Percentiles rank a stretch among this genome's conserved stretches.
phyloP scores from a whole-genome alignment of 2,329 filamentous ascomycete species.

The Trichoderma guizhouense region DNA sequence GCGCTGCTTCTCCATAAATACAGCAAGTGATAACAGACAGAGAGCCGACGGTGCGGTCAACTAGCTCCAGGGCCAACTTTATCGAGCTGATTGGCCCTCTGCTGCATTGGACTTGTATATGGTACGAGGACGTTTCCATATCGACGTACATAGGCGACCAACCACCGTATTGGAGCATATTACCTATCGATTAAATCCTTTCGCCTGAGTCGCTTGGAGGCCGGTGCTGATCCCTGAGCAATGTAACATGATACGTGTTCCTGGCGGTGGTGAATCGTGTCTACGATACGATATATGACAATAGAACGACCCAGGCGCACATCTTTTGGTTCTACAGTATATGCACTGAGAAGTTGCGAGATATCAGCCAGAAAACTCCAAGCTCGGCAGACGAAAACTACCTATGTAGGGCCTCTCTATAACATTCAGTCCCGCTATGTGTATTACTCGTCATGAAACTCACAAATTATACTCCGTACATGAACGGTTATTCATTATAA shows the following conservation, averaged over 20 bases:
- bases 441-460: not conserved
- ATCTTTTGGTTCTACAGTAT: not conserved
- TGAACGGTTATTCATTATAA: not conserved
- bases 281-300: not conserved
- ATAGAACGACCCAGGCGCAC: not conserved
- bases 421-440: not conserved
- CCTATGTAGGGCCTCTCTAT: not conserved
- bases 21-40: not conserved
- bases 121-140: not conserved
- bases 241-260: constrained; percentile 16
- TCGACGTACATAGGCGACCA: not conserved
- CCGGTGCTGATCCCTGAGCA: not conserved
- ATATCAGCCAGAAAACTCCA: not conserved
- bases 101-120: not conserved
- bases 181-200: not conserved
- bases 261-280: not conserved
- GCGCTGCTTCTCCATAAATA: not conserved
- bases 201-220: not conserved
- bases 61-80: not conserved
- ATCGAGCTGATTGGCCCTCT: not conserved
- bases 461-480: not conserved
- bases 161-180: not conserved
- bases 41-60: not conserved
- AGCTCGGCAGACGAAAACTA: not conserved
- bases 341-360: not conserved